Base-by-base conservation (phyloP, 2,329 filamentous ascomycete species). In the Stagonosporopsis rhizophila region DNA sequence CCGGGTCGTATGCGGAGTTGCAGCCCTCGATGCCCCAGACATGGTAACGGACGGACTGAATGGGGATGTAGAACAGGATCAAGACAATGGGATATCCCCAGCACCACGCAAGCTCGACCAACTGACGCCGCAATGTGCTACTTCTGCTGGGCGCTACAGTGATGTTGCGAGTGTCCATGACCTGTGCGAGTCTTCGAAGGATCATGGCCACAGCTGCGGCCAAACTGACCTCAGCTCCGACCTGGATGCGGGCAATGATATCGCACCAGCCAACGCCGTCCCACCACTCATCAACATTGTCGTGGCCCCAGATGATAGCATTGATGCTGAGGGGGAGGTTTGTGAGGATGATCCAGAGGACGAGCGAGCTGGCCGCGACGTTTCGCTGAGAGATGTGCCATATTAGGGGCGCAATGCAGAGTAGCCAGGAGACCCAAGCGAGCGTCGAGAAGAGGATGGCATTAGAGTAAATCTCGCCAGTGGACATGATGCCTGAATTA, bases 341-440 rank as follows among this genome's bases (percentile, higher is more conserved):
- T 55, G 81, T 70, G n/a, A 86, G 54, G 22, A 83, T 73, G 49
- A 84, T 75, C 80, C 84, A 88, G 46, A 79, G 67, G 44, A 87
- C 81, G 32, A 89, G 77, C 27, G 80, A 81, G 17, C 80, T 79
- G 6, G 85, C 83, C 12, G 85, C 81, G 47, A 88, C 76, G 70
- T 90, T 90, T 54, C 80, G 79, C 61, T 87, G 85, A 48, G 80
- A 80, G 56, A 81, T 77, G 69, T 90, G 87, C 78, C 87, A 84
- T 51, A 82, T 69, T 50, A 89, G 71, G 2, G 87, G 85, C 6
- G 85, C 79, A 32, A 85, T 77, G 65, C 82, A 80, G 46, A 87
- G 74, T 20, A 86, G 59, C 41, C 84, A 75, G 15, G 82, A 72
- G 22, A 86, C 60, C 19, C 81, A 71, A 15, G 82, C 79, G 22